These are phyloP conservation scores for Lactuca sativa DNA, from an alignment of 129 eudicot species.

Conservation along the genomic window DNA sequence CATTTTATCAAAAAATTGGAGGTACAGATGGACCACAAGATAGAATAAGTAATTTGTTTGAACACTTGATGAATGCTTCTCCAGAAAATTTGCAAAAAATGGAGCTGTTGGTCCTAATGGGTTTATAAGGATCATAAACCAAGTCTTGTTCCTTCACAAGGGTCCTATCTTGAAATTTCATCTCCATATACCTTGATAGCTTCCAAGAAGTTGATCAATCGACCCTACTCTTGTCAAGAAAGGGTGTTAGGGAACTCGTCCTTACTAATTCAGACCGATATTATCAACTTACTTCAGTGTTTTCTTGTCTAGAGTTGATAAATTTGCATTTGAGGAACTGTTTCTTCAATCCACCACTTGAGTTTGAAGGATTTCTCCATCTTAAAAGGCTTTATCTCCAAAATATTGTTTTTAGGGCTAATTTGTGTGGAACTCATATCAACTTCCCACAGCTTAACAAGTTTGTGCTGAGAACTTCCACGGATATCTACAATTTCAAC, in stretches of 20 bases:
- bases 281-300: conserved; percentile 4
- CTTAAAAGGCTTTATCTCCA: not conserved
- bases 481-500: conserved; percentile 9
- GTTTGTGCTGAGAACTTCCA: not conserved
- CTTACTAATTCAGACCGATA: not conserved
- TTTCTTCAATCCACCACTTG: not conserved
- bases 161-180: conserved; percentile 16
- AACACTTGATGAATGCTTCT: not conserved
- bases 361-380: conserved; percentile 14
- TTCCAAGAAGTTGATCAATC: conserved; percentile 18
- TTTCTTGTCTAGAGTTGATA: conserved; percentile 15
- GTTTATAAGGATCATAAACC: conserved; percentile 11
- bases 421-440: not conserved
- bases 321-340: not conserved
- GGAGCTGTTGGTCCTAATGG: not conserved
- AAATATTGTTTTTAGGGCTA: conserved; percentile 6
- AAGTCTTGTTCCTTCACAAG: conserved; percentile 9
- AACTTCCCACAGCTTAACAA: conserved; percentile 14
- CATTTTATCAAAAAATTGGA: conserved; percentile 17
- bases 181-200: conserved; percentile 18
- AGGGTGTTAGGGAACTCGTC: conserved; percentile 6
- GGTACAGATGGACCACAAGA: too few species aligned
- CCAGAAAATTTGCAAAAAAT: not conserved
- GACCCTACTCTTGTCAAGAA: conserved; percentile 17
- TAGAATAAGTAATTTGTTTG: conserved; percentile 5